Base-by-base conservation (phyloP, 306 rosid species). In the Nissolia schottii region DNA sequence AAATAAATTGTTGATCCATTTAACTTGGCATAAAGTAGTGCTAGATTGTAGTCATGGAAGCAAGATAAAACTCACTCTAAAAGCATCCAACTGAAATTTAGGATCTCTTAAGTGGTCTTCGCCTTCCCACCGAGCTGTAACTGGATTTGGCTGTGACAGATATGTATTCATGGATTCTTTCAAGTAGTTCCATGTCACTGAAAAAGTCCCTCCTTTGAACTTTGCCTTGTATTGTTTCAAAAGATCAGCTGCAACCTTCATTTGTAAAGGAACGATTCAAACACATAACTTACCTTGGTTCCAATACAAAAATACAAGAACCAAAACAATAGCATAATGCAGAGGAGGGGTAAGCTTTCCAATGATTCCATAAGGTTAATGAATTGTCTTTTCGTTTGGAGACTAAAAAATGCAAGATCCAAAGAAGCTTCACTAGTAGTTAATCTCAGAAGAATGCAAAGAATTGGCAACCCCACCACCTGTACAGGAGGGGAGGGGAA, bases 131-230 rank as follows among this genome's bases (percentile, higher is more conserved):
- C 98, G 82, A 78, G 89, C 85, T 60, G 95, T 91, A 43, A 94
- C 97, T 0, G 98, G 98, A 82, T 94, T 94, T 28, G 98, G 98
- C 81, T 94, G 98, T 46, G 98, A 91, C 57, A 94, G 83, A 78
- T 94, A 94, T 5, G 89, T 22, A 76, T 85, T 94, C 98, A 91
- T 94, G 77, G 98, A 94, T 32, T 89, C 92, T 72, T 85, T 83
- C 40, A 94, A 83, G 85, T 94, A 94, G 87, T 79, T 94, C 98
- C 98, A 94, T 55, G 97, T 94, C 40, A 87, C 97, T 14, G 92
- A 61, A 15, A 91, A 86, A 46, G 96, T 87, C 75, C 98, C 95
- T 29, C 98, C 98, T 84, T 79, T 83, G 82, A 94, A 94, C 85
- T 89, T 94, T 58, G 82, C 88, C 67, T 75, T 60, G 88, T 94